Evolutionary conservation across 345 rosid species (phyloP), one percentile per base, ranked within the genome.

Genomic region (Streptanthus diversifolius): DNA sequence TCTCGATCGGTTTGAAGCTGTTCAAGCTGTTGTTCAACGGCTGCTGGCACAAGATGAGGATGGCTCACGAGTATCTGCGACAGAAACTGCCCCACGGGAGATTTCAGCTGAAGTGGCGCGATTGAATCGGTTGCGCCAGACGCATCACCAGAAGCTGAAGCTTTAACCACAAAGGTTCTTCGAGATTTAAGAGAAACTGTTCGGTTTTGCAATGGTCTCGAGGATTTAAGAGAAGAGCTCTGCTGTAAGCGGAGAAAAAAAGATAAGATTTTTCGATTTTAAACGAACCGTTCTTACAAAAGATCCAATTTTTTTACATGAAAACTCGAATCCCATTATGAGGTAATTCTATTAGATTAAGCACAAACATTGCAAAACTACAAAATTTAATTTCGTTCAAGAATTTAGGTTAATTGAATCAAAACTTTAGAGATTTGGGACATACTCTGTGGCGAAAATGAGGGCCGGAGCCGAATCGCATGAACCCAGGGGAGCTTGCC

Each of bases 1-100:
- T 90, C 93, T 12, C 90, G 87, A 58, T 92, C 98, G 0, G 80
- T 91, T 68, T 87, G 98, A 44, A 95, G 92, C 83, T 87, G 99
- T 15, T 90, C 91, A 37, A 95, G 97, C 77, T 92, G 97, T 74
- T 90, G 92, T 74, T 91, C 99, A 33, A 87, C 97, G 3, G 98
- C 99, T 40, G 96, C 97, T 43, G 92, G 96, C 68, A 95, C 84
- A 37, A 95, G 98, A 83, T 95, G 98, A 6, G 99, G 98, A 75
- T 95, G 98, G 65, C 88, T 95, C 24, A 77, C 49, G 68, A 95
- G 63, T 49, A 95, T 95, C 82, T 92, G 90, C 5, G 90, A 82
- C 70, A 95, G 80, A 72, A 95, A 88, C 81, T 90, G 97, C 22
- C 99, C 98, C 1, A 86, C 80, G 0, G 97, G 97, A 66, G 99